Percentiles rank a stretch among this genome's conserved stretches.
Conservation (phyloP, 345 rosid species). For the Geranium rotundifolium region DNA sequence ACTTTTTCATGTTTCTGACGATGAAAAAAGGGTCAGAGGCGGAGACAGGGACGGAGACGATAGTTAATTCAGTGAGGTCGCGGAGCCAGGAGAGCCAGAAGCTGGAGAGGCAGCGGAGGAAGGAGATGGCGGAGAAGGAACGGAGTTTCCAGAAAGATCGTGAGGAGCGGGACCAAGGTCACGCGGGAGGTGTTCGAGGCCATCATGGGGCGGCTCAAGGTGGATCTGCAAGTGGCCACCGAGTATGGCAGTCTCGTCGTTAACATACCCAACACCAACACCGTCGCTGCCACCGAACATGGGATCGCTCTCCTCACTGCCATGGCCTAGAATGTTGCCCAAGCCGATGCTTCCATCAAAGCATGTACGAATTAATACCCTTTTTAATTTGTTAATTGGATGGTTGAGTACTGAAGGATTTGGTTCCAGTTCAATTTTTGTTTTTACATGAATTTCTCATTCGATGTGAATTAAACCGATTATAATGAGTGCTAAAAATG, state of each 20-base stretch:
- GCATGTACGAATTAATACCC: constrained; percentile 30
- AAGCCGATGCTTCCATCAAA: constrained; percentile 81
- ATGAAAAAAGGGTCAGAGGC: constrained; percentile 63
- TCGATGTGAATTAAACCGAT: no score
- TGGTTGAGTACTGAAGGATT: no score
- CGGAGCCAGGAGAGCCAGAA: constrained; percentile 50
- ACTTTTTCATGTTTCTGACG: constrained; percentile 51
- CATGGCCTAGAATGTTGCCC: constrained; percentile 72
- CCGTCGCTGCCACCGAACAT: constrained; percentile 78
- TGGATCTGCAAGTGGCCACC: constrained; percentile 77
- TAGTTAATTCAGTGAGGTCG: constrained; percentile 72
- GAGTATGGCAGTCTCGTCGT: constrained; percentile 72
- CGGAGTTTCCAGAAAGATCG: constrained; percentile 54
- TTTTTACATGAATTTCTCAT: no score
- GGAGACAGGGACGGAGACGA: constrained; percentile 41
- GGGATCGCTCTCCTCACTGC: constrained; percentile 66
- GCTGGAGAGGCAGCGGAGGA: constrained; percentile 56
- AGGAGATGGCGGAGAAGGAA: constrained; percentile 49
- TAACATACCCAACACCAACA: constrained; percentile 76
- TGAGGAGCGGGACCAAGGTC: constrained; percentile 82
- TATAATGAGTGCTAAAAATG: no score
- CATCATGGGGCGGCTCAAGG: constrained; percentile 55
- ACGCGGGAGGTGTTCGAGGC: constrained; percentile 68
- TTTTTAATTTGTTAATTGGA: no score
- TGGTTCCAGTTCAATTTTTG: no score